Base-by-base conservation (phyloP, 768 basidiomycete species). In the Psilocybe subaeruginosa region DNA sequence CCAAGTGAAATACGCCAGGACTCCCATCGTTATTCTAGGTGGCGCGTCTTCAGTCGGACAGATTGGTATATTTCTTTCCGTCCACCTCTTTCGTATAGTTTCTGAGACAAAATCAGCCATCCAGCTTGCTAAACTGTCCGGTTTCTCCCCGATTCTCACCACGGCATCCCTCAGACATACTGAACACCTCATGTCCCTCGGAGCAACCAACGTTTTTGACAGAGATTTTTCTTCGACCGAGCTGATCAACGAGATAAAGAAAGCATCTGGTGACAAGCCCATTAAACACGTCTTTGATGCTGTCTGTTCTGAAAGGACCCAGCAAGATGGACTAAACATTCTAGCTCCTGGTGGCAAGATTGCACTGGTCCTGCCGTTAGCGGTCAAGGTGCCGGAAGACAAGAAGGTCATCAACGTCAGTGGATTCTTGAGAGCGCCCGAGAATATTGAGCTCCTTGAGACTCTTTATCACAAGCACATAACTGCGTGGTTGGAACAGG, bases 1-100 rank as follows among this genome's bases (percentile, higher is more conserved):
- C 12, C 46, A 41, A 19, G 78, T 75, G 39, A 80, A 76, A 51
- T 83, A 84, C 64, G 70, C 69, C 39, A 80, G 76, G 4, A 76
- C 76, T 51, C 77, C 83, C 0, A 76, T 83, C 31, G 62, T 85
- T 31, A 74, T 85, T 54, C 69, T 82, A 16, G 82, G 82, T 37
- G 83, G 84, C 4, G 67, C 78, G 14, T 76, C 77, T 49, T 82
- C 80, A 29, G 79, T 83, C 1, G 83, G 83, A 35, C 81, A 84
- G 73, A 78, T 74, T 31, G 80, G 83, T 81, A 16, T n/a, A 55
- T 17, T 62, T 35, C 33, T 35, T 12, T 46, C 9, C 12, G 37
- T 39, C 4, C 5, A 45, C n/a, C 17, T 7, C 8, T 14, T 72
- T 62, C 11, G 9, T 4, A 47, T 12, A 12, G 23, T 9, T 30